phyloP scores from a whole-genome alignment of 2,329 filamentous ascomycete genomes.

The Claviceps quebecensis region DNA sequence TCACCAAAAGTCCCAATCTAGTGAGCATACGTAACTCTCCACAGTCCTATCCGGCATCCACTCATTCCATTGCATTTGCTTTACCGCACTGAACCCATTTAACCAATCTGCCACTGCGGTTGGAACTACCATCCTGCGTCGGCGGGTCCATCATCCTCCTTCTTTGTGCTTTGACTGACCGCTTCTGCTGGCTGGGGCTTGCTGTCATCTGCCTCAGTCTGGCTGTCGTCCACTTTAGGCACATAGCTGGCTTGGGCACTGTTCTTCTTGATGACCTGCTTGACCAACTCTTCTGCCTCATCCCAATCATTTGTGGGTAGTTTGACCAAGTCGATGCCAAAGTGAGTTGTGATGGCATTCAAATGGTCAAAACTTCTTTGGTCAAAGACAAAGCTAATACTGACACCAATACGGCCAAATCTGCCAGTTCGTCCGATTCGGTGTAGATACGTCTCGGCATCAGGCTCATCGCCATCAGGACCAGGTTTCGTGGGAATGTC shows the following conservation, averaged over 20 bases:
- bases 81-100: neutral
- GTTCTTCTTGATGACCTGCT: slow-evolving; percentile 64
- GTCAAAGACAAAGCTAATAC: slow-evolving; percentile 88
- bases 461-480: slow-evolving; percentile 61
- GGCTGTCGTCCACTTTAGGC: slow-evolving; percentile 28
- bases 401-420: slow-evolving; percentile 91
- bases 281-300: slow-evolving; percentile 67
- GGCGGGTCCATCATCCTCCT: neutral
- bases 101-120: neutral
- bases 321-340: slow-evolving; percentile 66
- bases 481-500: slow-evolving; percentile 56
- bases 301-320: slow-evolving; percentile 87
- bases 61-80: neutral
- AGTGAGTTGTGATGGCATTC: slow-evolving; percentile 64
- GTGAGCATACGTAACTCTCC: neutral
- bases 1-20: slow-evolving; percentile 1
- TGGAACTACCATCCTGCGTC: no score
- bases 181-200: slow-evolving; percentile 15
- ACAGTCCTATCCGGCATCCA: neutral
- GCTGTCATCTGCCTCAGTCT: slow-evolving; percentile 27
- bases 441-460: slow-evolving; percentile 93
- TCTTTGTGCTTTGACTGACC: slow-evolving; percentile 7
- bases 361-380: slow-evolving; percentile 68
- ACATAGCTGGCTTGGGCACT: slow-evolving; percentile 42
- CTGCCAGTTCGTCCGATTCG: slow-evolving; percentile 93